Evolutionary conservation across 2,329 filamentous ascomycete species (phyloP).

Genomic region (Diaporthe sp.): DNA sequence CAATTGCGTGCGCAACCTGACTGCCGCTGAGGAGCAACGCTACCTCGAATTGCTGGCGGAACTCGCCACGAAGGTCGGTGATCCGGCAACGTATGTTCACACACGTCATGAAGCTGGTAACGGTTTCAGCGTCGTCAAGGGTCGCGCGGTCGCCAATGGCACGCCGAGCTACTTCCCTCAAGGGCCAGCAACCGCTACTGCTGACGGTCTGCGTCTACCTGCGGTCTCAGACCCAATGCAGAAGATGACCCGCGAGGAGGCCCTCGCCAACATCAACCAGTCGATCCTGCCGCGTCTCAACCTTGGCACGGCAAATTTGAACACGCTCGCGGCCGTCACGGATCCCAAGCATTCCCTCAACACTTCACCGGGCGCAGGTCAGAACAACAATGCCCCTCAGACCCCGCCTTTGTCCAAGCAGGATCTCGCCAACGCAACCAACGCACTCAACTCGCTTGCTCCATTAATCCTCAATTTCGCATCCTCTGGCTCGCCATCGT

Average conservation of each 20-base stretch:
- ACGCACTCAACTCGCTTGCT: conserved; percentile 34
- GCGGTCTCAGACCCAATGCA: conserved; percentile 67
- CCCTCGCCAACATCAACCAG: conserved; percentile 78
- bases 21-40: conserved; percentile 75
- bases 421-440: conserved; percentile 29
- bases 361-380: neutral
- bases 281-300: conserved; percentile 74
- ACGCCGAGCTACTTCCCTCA: conserved; percentile 73
- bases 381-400: conserved; percentile 24
- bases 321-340: conserved; percentile 38
- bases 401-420: conserved; percentile 17
- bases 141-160: conserved; percentile 75
- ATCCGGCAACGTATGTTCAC: conserved; percentile 69
- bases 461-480: conserved; percentile 36
- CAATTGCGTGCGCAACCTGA: conserved; percentile 81
- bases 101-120: conserved; percentile 68
- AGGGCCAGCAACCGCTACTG: conserved; percentile 51
- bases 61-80: conserved; percentile 64
- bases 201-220: conserved; percentile 22
- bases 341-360: conserved; percentile 11
- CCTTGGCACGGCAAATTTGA: conserved; percentile 62
- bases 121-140: conserved; percentile 74
- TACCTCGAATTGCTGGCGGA: conserved; percentile 78
- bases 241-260: conserved; percentile 77
- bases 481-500: conserved; percentile 26